These are phyloP conservation scores for Sonneratia caseolaris DNA, from an alignment of 345 rosid genomes.

Conservation along the genomic window DNA sequence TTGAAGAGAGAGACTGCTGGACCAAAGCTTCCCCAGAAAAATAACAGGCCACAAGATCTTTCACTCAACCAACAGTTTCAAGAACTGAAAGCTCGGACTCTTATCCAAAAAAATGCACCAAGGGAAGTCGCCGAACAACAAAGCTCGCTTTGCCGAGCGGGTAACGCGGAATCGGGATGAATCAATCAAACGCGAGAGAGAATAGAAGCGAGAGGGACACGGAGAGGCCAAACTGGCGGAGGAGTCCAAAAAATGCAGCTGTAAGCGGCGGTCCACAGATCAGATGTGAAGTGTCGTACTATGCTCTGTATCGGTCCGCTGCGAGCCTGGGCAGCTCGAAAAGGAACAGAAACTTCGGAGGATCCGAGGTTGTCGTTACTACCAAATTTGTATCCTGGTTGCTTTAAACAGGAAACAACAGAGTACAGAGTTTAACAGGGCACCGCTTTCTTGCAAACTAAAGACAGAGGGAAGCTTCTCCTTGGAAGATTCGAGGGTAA, in stretches of 20 bases:
- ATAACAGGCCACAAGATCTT: background rate
- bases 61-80: background rate
- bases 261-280: slow-evolving; percentile 12
- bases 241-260: slow-evolving; percentile 19
- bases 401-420: background rate
- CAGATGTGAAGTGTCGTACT: background rate
- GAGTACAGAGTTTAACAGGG: background rate
- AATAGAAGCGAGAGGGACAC: background rate
- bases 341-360: slow-evolving; percentile 17
- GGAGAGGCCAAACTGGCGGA: slow-evolving; percentile 1
- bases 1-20: slow-evolving; percentile 14
- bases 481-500: slow-evolving; percentile 10
- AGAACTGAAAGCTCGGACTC: background rate
- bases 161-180: background rate
- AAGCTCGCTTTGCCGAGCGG: background rate
- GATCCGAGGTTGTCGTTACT: slow-evolving; percentile 21
- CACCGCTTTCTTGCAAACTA: background rate
- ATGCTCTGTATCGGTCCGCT: background rate
- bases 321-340: background rate
- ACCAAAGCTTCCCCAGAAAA: slow-evolving; percentile 17
- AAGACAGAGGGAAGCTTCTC: background rate
- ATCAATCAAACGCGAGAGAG: background rate
- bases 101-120: background rate
- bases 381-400: slow-evolving; percentile 5
- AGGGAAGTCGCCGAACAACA: background rate